Percentiles rank a stretch among this genome's conserved stretches.
Conservation (phyloP, 352 stramenopile species). For the Aphanomyces cochlioides region DNA sequence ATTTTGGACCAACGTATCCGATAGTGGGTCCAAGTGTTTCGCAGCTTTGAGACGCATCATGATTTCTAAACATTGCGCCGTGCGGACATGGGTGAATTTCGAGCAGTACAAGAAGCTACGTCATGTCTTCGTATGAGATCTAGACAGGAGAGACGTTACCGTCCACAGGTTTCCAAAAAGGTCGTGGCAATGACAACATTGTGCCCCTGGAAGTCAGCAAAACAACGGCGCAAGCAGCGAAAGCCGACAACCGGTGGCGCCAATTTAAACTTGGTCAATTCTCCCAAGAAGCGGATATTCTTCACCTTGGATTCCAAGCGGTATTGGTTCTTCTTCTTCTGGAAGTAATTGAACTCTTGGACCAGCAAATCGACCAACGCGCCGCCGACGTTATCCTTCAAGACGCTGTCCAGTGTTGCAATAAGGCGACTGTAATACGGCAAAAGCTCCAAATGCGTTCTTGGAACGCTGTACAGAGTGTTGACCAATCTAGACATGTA, state of each 20-base stretch:
- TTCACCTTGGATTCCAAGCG: conserved; percentile 92
- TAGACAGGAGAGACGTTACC: conserved; percentile 31
- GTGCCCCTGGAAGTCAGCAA: conserved; percentile 93
- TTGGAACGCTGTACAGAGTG: conserved; percentile 91
- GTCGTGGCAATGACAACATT: conserved; percentile 96
- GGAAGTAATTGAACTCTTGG: conserved; percentile 91
- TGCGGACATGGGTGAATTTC: conserved; percentile 90
- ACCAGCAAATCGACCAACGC: conserved; percentile 90
- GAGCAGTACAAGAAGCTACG: conserved; percentile 89
- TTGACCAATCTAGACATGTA: conserved; percentile 66
- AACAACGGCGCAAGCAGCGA: conserved; percentile 90
- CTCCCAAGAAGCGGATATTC: conserved; percentile 94
- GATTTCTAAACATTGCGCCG: conserved; percentile 87
- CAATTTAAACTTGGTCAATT: conserved; percentile 96
- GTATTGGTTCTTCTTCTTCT: conserved; percentile 93
- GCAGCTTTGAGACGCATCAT: conserved; percentile 96
- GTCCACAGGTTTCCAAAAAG: conserved; percentile 94
- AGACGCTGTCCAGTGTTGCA: conserved; percentile 89
- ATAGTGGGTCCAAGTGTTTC: conserved; percentile 85
- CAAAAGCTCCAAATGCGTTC: conserved; percentile 92
- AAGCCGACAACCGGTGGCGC: conserved; percentile 94
- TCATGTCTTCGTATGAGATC: not conserved
- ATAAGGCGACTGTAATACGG: conserved; percentile 94
- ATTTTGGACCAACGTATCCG: conserved; percentile 89
- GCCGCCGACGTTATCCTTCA: conserved; percentile 88